Percentiles rank a stretch among this genome's conserved stretches.
Conservation (phyloP, 306 rosid genomes). For the Vigna angularis region DNA sequence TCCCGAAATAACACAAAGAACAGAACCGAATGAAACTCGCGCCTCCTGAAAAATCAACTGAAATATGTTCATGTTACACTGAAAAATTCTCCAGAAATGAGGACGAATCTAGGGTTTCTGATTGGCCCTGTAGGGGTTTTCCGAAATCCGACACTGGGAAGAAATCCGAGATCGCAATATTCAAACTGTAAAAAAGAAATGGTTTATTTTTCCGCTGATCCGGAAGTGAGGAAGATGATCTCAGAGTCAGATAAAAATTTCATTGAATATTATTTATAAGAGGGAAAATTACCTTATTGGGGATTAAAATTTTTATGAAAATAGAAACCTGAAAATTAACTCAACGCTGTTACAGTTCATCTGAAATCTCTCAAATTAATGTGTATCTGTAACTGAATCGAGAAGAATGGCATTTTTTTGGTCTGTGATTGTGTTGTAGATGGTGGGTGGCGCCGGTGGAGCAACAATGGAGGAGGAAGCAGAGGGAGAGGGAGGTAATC, state of each 20-base stretch:
- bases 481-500: too few relatives aligned
- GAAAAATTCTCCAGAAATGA: slow-evolving; percentile 36
- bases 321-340: slow-evolving; percentile 15
- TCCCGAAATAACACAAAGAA: slow-evolving; percentile 6
- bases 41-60: slow-evolving; percentile 28
- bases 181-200: neutral
- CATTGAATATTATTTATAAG: slow-evolving; percentile 50
- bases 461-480: too few relatives aligned
- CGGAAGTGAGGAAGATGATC: slow-evolving; percentile 47
- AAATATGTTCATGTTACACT: slow-evolving; percentile 34
- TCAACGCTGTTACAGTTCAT: neutral
- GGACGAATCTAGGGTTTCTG: slow-evolving; percentile 52
- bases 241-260: slow-evolving; percentile 9
- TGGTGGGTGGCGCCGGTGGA: too few relatives aligned
- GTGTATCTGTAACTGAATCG: too few relatives aligned
- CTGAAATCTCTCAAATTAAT: neutral
- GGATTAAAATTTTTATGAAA: neutral
- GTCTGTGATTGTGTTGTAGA: too few relatives aligned
- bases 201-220: slow-evolving; percentile 40
- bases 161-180: slow-evolving; percentile 58
- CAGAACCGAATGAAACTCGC: slow-evolving; percentile 32
- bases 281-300: slow-evolving; percentile 12
- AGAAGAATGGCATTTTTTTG: too few relatives aligned
- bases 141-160: slow-evolving; percentile 48
- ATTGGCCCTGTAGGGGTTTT: slow-evolving; percentile 51